Evolutionary conservation across 257 asterid genomes (phyloP).

Genomic region (Forsythia viridissima): DNA sequence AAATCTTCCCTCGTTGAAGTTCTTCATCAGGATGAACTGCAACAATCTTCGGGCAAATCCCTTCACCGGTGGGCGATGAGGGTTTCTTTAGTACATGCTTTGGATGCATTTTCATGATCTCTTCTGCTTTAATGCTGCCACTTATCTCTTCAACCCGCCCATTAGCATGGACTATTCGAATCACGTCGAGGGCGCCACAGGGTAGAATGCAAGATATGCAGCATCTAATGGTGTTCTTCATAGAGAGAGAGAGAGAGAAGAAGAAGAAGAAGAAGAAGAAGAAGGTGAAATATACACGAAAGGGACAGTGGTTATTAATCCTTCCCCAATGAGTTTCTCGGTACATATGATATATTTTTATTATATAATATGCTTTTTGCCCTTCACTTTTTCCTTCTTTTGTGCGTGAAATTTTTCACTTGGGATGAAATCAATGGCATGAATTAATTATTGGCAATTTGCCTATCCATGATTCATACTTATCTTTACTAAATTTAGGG

Average conservation of each 20-base stretch:
- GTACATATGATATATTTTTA: slow-evolving; percentile 18
- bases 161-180: slow-evolving; percentile 79
- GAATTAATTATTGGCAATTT: slow-evolving; percentile 57
- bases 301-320: not conserved
- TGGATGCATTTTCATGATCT: slow-evolving; percentile 81
- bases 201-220: slow-evolving; percentile 99
- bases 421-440: slow-evolving; percentile 46
- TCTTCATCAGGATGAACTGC: slow-evolving; percentile 73
- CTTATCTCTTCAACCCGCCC: slow-evolving; percentile 84
- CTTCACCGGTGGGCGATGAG: slow-evolving; percentile 50
- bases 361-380: slow-evolving; percentile 33
- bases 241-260: slow-evolving; percentile 18
- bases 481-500: slow-evolving; percentile 27
- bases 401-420: slow-evolving; percentile 14
- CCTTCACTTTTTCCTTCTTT: slow-evolving; percentile 15
- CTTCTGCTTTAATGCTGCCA: slow-evolving; percentile 63
- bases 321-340: slow-evolving; percentile 20
- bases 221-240: slow-evolving; percentile 78
- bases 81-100: slow-evolving; percentile 85
- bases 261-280: slow-evolving; percentile 13
- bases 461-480: slow-evolving; percentile 56
- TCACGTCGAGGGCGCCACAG: slow-evolving; percentile 92
- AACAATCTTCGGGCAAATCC: slow-evolving; percentile 60
- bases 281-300: not conserved
- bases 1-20: slow-evolving; percentile 89